Conservation (phyloP, 257 asterid species). For the Handroanthus guayacan region DNA sequence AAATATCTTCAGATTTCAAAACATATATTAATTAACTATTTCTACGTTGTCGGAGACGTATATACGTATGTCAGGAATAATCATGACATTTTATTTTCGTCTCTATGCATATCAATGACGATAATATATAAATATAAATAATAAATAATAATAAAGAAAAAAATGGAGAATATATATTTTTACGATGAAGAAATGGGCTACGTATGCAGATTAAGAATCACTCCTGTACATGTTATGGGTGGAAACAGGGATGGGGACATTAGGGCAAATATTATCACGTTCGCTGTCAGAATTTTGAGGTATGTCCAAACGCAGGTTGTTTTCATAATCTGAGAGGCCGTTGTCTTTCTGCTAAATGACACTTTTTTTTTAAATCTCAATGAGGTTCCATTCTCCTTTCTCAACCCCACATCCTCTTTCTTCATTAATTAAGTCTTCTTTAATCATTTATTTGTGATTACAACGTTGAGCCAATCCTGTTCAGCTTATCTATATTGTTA, state of each 20-base stretch:
- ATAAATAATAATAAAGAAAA: not conserved
- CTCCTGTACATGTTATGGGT: conserved; percentile 38
- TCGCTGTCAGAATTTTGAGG: conserved; percentile 52
- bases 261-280: conserved; percentile 49
- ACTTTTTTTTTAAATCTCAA: conserved; percentile 41
- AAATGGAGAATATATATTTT: not conserved
- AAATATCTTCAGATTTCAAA: no score
- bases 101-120: not conserved
- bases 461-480: not conserved
- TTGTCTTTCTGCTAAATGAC: conserved; percentile 44
- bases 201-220: conserved; percentile 50
- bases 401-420: not conserved
- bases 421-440: no score
- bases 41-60: no score
- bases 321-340: conserved; percentile 64
- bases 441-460: not conserved
- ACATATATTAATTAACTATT: no score
- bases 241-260: conserved; percentile 54
- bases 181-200: conserved; percentile 59
- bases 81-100: not conserved
- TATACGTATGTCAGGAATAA: no score
- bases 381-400: conserved; percentile 28
- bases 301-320: conserved; percentile 63
- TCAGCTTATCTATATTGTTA: no score
- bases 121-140: not conserved